A percentile compares a stretch with the other conserved stretches of the same genome.
phyloP scores from a whole-genome alignment of 23 red algal genomes.

The Gracilaria domingensis region DNA sequence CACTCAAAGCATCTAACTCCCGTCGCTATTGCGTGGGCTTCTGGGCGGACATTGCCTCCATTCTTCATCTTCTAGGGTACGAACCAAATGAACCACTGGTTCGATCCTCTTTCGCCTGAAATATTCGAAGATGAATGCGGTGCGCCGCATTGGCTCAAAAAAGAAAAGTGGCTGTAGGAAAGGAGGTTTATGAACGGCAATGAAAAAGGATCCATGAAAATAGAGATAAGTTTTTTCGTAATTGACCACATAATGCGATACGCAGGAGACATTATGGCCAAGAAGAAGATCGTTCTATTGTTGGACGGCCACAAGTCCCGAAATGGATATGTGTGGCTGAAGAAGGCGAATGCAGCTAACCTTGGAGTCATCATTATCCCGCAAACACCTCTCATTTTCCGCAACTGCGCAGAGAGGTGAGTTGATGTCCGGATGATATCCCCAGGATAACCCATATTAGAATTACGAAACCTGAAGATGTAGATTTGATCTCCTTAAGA shows the following conservation, averaged over 20 bases:
- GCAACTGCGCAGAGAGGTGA: too few species aligned
- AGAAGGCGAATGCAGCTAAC: background rate
- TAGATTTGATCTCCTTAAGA: too few species aligned
- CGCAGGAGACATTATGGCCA: background rate
- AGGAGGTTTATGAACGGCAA: background rate
- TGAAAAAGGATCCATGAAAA: background rate
- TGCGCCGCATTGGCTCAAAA: background rate
- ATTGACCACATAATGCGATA: background rate
- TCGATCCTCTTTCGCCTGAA: background rate
- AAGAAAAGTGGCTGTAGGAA: background rate
- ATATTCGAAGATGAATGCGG: background rate
- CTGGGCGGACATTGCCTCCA: background rate
- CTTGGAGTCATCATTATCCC: background rate
- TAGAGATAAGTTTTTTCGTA: background rate
- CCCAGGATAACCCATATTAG: too few species aligned
- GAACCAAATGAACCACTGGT: background rate
- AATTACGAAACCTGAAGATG: too few species aligned
- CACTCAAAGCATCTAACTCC: background rate
- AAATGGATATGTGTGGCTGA: background rate
- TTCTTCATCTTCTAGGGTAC: conserved; percentile 14
- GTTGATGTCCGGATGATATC: too few species aligned
- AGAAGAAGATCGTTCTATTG: background rate
- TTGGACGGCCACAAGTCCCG: background rate
- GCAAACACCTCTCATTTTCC: background rate
- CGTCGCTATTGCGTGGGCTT: background rate